phyloP scores from a whole-genome alignment of 352 stramenopile species.

The Pythium volutum region DNA sequence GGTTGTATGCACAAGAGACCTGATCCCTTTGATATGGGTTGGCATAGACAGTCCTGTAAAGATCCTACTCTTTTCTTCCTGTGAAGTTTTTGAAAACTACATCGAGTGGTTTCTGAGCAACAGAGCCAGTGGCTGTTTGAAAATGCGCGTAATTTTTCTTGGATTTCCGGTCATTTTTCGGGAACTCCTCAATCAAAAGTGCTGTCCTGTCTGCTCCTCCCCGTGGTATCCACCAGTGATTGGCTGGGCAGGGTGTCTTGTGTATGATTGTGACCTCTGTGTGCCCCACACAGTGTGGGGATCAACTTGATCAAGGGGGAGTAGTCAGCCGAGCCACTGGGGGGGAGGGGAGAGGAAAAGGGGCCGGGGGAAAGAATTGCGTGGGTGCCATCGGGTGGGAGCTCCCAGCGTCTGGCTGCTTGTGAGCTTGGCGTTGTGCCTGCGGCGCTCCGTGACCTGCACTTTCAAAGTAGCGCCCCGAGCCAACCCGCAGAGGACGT shows the following conservation, averaged over 20 bases:
- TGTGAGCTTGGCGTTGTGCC: neutral
- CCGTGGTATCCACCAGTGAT: neutral
- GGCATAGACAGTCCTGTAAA: neutral
- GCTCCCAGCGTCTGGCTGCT: constrained; percentile 5
- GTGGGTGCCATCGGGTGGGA: neutral
- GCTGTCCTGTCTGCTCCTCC: neutral
- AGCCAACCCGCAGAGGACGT: constrained; percentile 23
- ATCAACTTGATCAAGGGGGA: constrained; percentile 1
- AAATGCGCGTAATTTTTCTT: neutral
- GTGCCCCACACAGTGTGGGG: neutral
- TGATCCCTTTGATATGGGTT: constrained; percentile 6
- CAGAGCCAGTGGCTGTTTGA: neutral
- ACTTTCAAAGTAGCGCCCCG: constrained; percentile 26
- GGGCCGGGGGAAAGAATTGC: constrained; percentile 20
- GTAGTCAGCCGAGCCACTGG: constrained; percentile 1
- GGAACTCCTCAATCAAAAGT: neutral
- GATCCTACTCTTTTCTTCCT: constrained; percentile 5
- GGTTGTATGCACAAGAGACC: neutral
- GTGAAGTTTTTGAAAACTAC: constrained; percentile 1
- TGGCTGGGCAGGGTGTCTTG: constrained; percentile 8
- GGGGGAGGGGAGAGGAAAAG: neutral
- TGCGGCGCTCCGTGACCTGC: constrained; percentile 13
- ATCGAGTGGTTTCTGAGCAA: constrained; percentile 10
- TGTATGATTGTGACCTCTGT: constrained; percentile 21
- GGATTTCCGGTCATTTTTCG: constrained; percentile 10